These are phyloP conservation scores for Aspergillus fijiensis DNA, from an alignment of 2,329 filamentous ascomycete genomes.

Conservation along the genomic window DNA sequence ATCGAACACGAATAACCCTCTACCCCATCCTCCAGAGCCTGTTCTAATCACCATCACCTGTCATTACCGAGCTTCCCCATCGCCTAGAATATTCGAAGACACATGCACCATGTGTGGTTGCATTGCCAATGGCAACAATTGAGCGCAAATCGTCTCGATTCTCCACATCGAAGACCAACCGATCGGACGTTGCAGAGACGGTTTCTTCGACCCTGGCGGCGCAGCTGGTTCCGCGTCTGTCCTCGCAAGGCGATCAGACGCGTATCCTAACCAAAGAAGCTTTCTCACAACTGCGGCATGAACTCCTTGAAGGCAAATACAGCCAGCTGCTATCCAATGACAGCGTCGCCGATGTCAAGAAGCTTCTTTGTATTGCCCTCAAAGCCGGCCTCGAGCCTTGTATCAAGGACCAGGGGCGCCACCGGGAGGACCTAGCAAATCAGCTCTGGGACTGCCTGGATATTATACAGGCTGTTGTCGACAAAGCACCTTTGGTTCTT, in stretches of 20 bases:
- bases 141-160: constrained; percentile 3
- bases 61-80: not conserved
- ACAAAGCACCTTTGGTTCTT: constrained; percentile 67
- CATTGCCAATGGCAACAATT: not conserved
- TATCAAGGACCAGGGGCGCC: constrained; percentile 62
- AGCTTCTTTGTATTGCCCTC: constrained; percentile 79
- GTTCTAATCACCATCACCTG: not conserved
- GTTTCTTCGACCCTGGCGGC: constrained; percentile 79
- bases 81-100: not conserved
- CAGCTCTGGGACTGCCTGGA: constrained; percentile 66
- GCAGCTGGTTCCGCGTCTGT: constrained; percentile 79
- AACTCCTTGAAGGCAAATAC: constrained; percentile 53
- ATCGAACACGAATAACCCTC: too few species aligned
- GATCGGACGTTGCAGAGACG: constrained; percentile 29
- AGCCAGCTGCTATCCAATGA: constrained; percentile 56
- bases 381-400: constrained; percentile 69
- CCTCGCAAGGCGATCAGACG: constrained; percentile 61
- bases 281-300: constrained; percentile 71
- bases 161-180: not conserved
- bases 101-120: constrained; percentile 1
- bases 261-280: constrained; percentile 68
- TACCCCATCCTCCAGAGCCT: not conserved
- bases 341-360: constrained; percentile 74
- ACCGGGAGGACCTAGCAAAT: constrained; percentile 40
- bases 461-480: constrained; percentile 72